phyloP scores from a whole-genome alignment of 768 basidiomycete species.

The Xanthoconium purpureum region DNA sequence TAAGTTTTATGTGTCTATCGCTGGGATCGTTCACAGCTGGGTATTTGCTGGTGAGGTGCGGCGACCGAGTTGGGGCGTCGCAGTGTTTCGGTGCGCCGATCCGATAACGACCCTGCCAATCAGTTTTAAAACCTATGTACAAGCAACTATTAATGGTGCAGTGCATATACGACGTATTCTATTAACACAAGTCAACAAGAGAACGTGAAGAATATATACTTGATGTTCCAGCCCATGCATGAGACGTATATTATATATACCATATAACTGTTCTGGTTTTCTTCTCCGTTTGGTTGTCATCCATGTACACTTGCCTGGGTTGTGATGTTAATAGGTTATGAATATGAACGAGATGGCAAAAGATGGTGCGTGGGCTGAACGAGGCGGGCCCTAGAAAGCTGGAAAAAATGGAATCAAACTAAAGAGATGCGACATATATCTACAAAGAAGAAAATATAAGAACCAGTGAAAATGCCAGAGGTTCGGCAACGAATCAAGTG shows the following conservation, averaged over 20 bases:
- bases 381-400: not conserved
- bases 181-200: not conserved
- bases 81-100: too few species aligned
- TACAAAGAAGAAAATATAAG: slow-evolving; percentile 1
- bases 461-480: not conserved
- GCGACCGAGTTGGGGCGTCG: not conserved
- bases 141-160: not conserved
- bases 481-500: not conserved
- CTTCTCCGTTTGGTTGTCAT: not conserved
- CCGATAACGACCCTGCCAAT: not conserved
- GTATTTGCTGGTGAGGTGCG: not conserved
- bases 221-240: slow-evolving; percentile 1
- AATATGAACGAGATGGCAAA: slow-evolving; percentile 5
- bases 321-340: slow-evolving; percentile 1
- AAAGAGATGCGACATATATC: slow-evolving; percentile 5
- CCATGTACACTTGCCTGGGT: slow-evolving; percentile 8
- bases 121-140: not conserved
- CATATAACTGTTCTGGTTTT: slow-evolving; percentile 2
- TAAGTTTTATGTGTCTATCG: not conserved
- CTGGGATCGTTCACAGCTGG: not conserved
- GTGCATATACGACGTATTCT: not conserved
- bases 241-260: slow-evolving; percentile 9
- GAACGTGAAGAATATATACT: not conserved
- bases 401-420: not conserved
- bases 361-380: slow-evolving; percentile 10